Evolutionary conservation across 2,329 filamentous ascomycete genomes (phyloP), one percentile per base, ranked within the genome.

Genomic region (Colletotrichum sp.): DNA sequence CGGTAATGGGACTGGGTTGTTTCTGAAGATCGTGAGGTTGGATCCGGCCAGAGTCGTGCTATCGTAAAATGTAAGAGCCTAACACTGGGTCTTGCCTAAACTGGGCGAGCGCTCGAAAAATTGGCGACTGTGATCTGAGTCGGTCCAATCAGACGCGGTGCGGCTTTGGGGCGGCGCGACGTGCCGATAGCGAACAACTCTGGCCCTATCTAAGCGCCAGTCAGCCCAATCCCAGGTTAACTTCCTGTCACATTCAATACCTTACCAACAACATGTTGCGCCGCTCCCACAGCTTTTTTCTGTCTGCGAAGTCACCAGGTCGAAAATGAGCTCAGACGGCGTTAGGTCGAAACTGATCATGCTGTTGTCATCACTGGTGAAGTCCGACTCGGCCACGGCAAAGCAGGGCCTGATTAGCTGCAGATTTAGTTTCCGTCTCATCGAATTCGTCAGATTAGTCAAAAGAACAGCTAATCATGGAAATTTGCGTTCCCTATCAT

Each of bases 311-410:
- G 10, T 13, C n/a, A n/a, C 44, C 10, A 1, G 0, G 9, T 48
- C 28, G 2, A 30, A 28, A 28, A 28, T 28, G 3, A 39, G 15
- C 4, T 39, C 15, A 15, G 36, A 5, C 1, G 15, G 36, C 16
- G 15, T 39, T 18, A 39, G 4, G 7, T 39, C 7, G 16, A n/a
- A 9, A 44, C 1, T 10, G 39, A 44, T 3, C 18, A 48, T 22
- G 10, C 39, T 1, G 39, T 1, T 4, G 10, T 7, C n/a, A 22
- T 48, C n/a, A 48, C n/a, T 1, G n/a, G 44, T 48, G 44, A 0
- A n/a, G n/a, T 3, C 39, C 1, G 18, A n/a, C 1, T n/a, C 0
- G 39, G 16, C 39, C 39, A n/a, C 39, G 36, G 36, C 36, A 0
- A 2, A 39, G 36, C 36, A 39, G 34, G 7, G 6, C 36, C 3